These are phyloP conservation scores for Gossypium gossypioides DNA, from an alignment of 441 rosid species.

Conservation along the genomic window DNA sequence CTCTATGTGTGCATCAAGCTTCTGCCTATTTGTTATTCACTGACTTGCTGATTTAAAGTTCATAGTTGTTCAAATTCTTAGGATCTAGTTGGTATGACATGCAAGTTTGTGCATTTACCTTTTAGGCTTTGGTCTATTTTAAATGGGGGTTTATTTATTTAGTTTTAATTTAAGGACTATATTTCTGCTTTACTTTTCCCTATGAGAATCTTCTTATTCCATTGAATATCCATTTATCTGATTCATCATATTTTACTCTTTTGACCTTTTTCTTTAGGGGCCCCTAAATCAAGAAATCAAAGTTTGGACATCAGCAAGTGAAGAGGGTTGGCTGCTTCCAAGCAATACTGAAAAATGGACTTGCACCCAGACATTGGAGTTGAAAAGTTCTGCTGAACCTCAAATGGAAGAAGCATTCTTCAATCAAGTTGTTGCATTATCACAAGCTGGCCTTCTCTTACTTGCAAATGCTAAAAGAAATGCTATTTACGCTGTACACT, in stretches of 20 bases:
- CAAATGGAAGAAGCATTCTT: constrained; percentile 61
- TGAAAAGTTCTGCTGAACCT: constrained; percentile 60
- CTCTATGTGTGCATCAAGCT: neutral
- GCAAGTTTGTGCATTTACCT: neutral
- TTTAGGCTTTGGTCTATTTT: neutral
- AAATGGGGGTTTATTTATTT: neutral
- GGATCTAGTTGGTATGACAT: neutral
- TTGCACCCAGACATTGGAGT: constrained; percentile 67
- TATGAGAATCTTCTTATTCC: neutral
- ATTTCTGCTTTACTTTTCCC: neutral
- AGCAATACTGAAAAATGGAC: constrained; percentile 64
- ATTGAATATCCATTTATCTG: neutral
- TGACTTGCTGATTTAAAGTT: neutral
- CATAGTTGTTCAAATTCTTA: neutral
- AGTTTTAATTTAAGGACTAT: neutral
- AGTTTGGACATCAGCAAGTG: constrained; percentile 68
- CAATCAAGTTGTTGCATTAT: constrained; percentile 17
- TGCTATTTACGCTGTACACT: constrained; percentile 75
- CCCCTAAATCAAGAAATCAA: constrained; percentile 71
- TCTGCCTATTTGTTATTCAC: constrained; percentile 5
- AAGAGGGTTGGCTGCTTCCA: constrained; percentile 82
- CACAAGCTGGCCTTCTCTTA: constrained; percentile 20
- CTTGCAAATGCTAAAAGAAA: constrained; percentile 89
- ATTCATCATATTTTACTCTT: neutral
- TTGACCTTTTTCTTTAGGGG: constrained; percentile 43